Evolutionary conservation across 768 basidiomycete genomes (phyloP), one percentile per base, ranked within the genome.

Genomic region (Grammothele lineata): DNA sequence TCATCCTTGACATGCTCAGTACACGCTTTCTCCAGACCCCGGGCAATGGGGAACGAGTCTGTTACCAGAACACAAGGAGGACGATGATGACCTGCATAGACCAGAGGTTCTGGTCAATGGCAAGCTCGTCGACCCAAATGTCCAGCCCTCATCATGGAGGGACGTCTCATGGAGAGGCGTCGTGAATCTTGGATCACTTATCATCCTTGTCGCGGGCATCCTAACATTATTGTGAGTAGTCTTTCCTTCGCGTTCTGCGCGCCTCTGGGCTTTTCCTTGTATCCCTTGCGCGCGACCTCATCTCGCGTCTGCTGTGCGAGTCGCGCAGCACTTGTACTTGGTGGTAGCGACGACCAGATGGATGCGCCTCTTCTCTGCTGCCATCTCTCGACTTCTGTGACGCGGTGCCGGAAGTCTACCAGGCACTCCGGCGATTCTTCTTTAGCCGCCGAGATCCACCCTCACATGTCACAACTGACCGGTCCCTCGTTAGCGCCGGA

Each of bases 181-280:
- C 57, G 57, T 61, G 11, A 75, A 77, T 57, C 64, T 69, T n/a
- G 62, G 71, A n/a, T 65, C 68, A 15, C 60, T 77, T 23, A 17
- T 59, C 27, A 17, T 72, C 43, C 34, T 67, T 40, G 39, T 68
- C 39, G 58, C 70, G 21, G 64, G 60, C 19, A 22, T 56, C 41
- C 43, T 66, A 15, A 53, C 51, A 11, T 48, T 63, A 17, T 63
- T 67, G 63, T 65, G 50, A 59, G 63, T 62, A 1, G 35, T 36
- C 35, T n/a, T 36, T 36, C 18, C 18, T 36, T 9, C 35, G 27
- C 27, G 27, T 14, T 14, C 27, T 7, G 27, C 27, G 8, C 27
- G 27, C 27, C 27, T 30, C 27, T 14, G 27, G 27, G 27, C 7
- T 30, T 14, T 14, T 14, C 27, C 7, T 14, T 7, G 27, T 30